Conservation (phyloP, 352 stramenopile species). For the Phytophthora tentaculata region DNA sequence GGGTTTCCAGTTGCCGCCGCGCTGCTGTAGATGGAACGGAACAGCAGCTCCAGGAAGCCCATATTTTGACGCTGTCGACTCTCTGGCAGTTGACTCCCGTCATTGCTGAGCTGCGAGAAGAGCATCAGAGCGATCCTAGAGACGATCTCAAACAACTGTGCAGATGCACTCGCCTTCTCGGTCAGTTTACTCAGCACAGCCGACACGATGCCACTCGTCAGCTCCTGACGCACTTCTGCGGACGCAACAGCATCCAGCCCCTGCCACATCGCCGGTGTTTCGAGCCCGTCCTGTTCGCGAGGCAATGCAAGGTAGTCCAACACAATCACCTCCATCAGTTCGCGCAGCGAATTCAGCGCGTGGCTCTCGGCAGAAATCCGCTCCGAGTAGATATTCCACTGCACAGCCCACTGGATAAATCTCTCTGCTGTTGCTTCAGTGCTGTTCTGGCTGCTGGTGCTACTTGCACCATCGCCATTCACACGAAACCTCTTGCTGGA, state of each 20-base stretch:
- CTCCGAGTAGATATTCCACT: conserved; percentile 89
- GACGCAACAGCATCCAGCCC: conserved; percentile 65
- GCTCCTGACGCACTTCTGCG: conserved; percentile 57
- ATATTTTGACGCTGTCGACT: conserved; percentile 53
- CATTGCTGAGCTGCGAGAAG: conserved; percentile 54
- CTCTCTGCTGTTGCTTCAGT: conserved; percentile 43
- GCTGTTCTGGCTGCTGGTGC: conserved; percentile 44
- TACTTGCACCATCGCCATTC: conserved; percentile 42
- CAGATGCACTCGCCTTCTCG: conserved; percentile 52
- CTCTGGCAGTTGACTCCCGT: conserved; percentile 37
- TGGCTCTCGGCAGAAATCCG: conserved; percentile 82
- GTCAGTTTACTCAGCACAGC: conserved; percentile 71
- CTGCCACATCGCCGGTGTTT: conserved; percentile 63
- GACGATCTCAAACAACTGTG: conserved; percentile 82
- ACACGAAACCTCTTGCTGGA: conserved; percentile 66
- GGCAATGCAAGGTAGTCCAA: conserved; percentile 71
- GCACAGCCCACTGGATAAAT: conserved; percentile 80
- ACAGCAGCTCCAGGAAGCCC: conserved; percentile 67
- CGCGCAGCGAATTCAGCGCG: conserved; percentile 75
- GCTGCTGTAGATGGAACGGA: conserved; percentile 69
- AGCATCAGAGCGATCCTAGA: conserved; percentile 69
- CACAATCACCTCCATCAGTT: conserved; percentile 82
- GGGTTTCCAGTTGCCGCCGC: conserved; percentile 70
- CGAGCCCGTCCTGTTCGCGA: conserved; percentile 41
- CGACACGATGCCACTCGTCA: conserved; percentile 70